Evolutionary conservation across 2,329 filamentous ascomycete genomes (phyloP).

Genomic region (Rhynchosporium graminicola): DNA sequence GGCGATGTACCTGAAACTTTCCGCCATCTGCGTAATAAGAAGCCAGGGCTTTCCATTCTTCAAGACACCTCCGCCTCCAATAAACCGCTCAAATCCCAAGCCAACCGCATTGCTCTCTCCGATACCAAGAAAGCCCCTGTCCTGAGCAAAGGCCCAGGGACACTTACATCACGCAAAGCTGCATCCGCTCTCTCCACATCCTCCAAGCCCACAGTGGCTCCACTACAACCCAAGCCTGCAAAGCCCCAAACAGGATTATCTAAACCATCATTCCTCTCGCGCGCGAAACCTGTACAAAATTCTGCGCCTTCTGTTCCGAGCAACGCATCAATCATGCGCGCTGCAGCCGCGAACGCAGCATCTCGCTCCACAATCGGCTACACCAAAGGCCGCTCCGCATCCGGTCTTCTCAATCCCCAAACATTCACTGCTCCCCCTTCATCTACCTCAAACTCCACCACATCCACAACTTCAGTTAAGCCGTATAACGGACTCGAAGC

Average conservation of each 20-base stretch:
- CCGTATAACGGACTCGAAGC: slow-evolving; percentile 4
- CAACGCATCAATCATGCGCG: slow-evolving; percentile 53
- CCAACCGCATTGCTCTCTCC: not conserved
- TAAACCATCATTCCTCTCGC: slow-evolving; percentile 39
- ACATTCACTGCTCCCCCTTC: slow-evolving; percentile 3
- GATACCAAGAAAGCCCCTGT: slow-evolving; percentile 31
- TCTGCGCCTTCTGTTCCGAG: slow-evolving; percentile 44
- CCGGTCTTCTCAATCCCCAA: slow-evolving; percentile 41
- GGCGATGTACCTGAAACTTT: slow-evolving; percentile 54
- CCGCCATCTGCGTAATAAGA: slow-evolving; percentile 37
- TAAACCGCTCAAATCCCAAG: not conserved
- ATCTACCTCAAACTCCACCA: not conserved
- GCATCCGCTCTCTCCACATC: slow-evolving; percentile 53
- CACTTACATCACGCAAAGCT: slow-evolving; percentile 56
- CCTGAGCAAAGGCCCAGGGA: slow-evolving; percentile 46
- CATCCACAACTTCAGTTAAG: not conserved
- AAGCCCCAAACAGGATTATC: slow-evolving; percentile 38
- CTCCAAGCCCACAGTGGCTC: slow-evolving; percentile 31
- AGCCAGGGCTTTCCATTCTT: slow-evolving; percentile 20
- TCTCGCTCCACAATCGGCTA: slow-evolving; percentile 86
- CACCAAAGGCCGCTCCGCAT: slow-evolving; percentile 67
- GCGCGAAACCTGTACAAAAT: slow-evolving; percentile 45
- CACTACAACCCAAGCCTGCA: slow-evolving; percentile 37
- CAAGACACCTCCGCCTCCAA: slow-evolving; percentile 9
- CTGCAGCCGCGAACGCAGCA: slow-evolving; percentile 62